Base-by-base conservation (phyloP, 2,329 filamentous ascomycete species). In the Monosporascus sp. region DNA sequence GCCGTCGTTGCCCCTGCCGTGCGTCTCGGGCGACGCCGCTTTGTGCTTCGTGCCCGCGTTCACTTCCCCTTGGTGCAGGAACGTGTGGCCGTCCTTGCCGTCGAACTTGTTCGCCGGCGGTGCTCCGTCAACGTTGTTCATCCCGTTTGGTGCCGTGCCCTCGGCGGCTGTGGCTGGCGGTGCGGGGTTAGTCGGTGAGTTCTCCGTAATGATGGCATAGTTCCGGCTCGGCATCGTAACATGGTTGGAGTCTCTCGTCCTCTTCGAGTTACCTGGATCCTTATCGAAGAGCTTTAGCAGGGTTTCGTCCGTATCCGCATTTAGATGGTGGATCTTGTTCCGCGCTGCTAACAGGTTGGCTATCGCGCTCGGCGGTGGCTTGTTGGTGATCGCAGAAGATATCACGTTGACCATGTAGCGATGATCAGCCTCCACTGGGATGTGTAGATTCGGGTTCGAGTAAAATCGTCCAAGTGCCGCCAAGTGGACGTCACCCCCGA, bases 371-470 rank as follows among this genome's bases (percentile, higher is more conserved):
- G 93, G 90, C 15, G 92, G 90, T 2, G 94, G 94, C 62, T 93
- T 93, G 69, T 99, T 97, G 60, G 95, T 92, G 64, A 99, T 97
- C 35, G 92, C 92, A 1, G 92, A 97, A 6, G 91, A 96, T 50
- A 97, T 81, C 20, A 99, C 81, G 65, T 99, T 99, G 49, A 87
- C 88, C 85, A 99, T 97, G 71, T 97, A 97, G 52, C 94, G 84
- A 67, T 90, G 88, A 70, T 99, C 94, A 54, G 86, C 80, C 66
- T 93, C 88, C 52, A 86, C 87, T 1, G 89, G 80, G 36, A 96
- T 80, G 50, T 86, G 80, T 45, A 94, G 78, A 62, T 86, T 86
- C 7, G 90, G 89, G 64, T 94, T 94, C 17, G 90, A 92, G 75
- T 96, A 97, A 76, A 99, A 97, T 56, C 94, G 89, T 0, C 94